A percentile compares a stretch with the other conserved stretches of the same genome.
phyloP scores from a whole-genome alignment of 768 basidiomycete genomes.

The Floccularia luteovirens region DNA sequence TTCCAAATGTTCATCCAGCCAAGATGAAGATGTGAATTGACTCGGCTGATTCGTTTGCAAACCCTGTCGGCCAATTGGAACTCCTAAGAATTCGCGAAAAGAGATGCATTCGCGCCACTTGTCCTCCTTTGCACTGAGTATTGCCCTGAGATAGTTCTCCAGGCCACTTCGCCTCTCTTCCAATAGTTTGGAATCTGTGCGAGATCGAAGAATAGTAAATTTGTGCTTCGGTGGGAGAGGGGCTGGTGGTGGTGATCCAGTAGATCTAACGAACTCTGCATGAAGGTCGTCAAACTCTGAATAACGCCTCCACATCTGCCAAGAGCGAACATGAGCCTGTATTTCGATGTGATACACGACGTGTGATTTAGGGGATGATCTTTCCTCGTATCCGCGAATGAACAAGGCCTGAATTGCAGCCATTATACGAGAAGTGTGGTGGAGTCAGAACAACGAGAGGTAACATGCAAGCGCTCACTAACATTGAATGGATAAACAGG shows the following conservation, averaged over 20 bases:
- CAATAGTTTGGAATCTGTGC: slow-evolving; percentile 51
- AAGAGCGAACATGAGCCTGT: slow-evolving; percentile 83
- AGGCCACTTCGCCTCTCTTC: slow-evolving; percentile 75
- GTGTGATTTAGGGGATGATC: slow-evolving; percentile 66
- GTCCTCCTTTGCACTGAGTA: slow-evolving; percentile 74
- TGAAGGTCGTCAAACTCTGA: slow-evolving; percentile 90
- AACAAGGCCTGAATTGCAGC: slow-evolving; percentile 73
- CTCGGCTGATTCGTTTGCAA: slow-evolving; percentile 18
- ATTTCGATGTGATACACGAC: slow-evolving; percentile 79
- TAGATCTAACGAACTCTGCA: slow-evolving; percentile 71
- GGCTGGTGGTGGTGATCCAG: slow-evolving; percentile 72
- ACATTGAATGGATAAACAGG: no score
- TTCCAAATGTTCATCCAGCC: slow-evolving; percentile 86
- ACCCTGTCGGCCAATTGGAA: slow-evolving; percentile 61
- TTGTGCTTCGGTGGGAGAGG: slow-evolving; percentile 82
- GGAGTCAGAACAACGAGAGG: slow-evolving; percentile 1
- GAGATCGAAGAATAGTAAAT: slow-evolving; percentile 57
- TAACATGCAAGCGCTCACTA: no score
- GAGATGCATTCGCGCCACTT: slow-evolving; percentile 74
- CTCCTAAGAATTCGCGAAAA: slow-evolving; percentile 83
- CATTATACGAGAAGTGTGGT: slow-evolving; percentile 27
- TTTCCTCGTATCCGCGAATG: slow-evolving; percentile 64
- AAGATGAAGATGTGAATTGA: slow-evolving; percentile 69
- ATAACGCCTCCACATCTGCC: slow-evolving; percentile 93
- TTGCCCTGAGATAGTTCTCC: slow-evolving; percentile 81